Evolutionary conservation across 768 basidiomycete genomes (phyloP).

Genomic region (Boletus subparvulus): DNA sequence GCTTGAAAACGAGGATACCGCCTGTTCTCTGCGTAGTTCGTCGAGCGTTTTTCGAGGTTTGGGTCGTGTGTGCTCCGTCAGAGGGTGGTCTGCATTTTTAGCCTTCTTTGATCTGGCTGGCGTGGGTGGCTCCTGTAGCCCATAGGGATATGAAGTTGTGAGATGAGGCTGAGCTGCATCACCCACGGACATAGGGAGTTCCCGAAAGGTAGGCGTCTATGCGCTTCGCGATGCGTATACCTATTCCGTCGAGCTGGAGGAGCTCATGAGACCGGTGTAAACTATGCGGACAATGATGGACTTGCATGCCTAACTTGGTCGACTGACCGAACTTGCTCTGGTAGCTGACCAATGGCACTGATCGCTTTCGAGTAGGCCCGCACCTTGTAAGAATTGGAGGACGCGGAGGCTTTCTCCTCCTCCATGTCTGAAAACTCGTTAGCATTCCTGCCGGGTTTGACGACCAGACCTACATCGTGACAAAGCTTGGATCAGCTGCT

Average conservation of each 20-base stretch:
- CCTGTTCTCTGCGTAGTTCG: conserved; percentile 29
- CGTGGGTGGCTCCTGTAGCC: conserved; percentile 18
- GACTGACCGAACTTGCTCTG: conserved; percentile 44
- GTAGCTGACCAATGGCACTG: conserved; percentile 37
- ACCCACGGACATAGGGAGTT: conserved; percentile 38
- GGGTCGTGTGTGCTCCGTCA: background rate
- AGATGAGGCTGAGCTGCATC: background rate
- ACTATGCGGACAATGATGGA: background rate
- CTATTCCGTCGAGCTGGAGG: conserved; percentile 34
- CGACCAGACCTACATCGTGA: conserved; percentile 37
- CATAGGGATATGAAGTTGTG: conserved; percentile 1
- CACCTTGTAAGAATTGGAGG: conserved; percentile 48
- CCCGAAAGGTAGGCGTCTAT: conserved; percentile 43
- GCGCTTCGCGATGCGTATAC: conserved; percentile 43
- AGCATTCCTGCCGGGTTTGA: background rate
- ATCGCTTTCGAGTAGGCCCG: conserved; percentile 52
- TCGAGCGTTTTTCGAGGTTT: conserved; percentile 22
- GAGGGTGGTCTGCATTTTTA: background rate
- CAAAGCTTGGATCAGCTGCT: conserved; percentile 41
- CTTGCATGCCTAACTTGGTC: conserved; percentile 38
- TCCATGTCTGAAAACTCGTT: conserved; percentile 35
- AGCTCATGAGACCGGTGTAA: conserved; percentile 7
- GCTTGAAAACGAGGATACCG: conserved; percentile 34
- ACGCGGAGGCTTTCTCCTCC: conserved; percentile 38
- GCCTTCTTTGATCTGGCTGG: conserved; percentile 3